Base-by-base conservation (phyloP, 2,329 filamentous ascomycete species). In the Mycosphaerella arachidis region DNA sequence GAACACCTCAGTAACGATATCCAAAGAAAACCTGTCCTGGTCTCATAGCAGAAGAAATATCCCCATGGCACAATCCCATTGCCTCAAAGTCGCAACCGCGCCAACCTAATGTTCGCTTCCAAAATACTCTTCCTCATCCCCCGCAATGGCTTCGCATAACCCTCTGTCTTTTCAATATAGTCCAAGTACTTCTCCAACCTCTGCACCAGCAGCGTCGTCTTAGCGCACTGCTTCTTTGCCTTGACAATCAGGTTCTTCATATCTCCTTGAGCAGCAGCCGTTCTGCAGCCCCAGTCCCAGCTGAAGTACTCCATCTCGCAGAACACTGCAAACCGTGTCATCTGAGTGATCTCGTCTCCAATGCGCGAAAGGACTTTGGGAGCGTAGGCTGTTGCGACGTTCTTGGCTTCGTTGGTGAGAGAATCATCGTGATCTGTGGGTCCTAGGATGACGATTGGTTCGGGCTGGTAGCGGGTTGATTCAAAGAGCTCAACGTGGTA, bases 261-360 rank as follows among this genome's bases (percentile, higher is more conserved):
- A 31, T 67, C 63, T 12, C 60, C 56, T 48, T 55, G 55, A 16
- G 63, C 65, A 24, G 55, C 48, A 16, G 48, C 53, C 27, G 60
- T 66, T 43, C 66, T 67, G 55, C 58, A 62, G 9, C 35, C 54
- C 65, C 63, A 67, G 27, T 66, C 65, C 61, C 62, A 64, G 46
- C 55, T 58, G 50, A 60, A 64, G 60, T 60, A 67, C 29, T 67
- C 65, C 12, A 50, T 57, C 43, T 64, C 61, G 46, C 60, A 63
- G 48, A 65, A 65, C 3, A 53, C 51, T 12, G 62, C 58, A 27
- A 60, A 56, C 4, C 63, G 52, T 16, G 55, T 57, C 18, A 58
- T 63, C 43, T 60, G 59, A 4, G 54, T 54, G 27, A 67, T 31
- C 54, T 64, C 54, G 12, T 61, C 57, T 50, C 62, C 56, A 18